Base-by-base conservation (phyloP, 495 filamentous ascomycete genomes). In the Penicillium canescens region DNA sequence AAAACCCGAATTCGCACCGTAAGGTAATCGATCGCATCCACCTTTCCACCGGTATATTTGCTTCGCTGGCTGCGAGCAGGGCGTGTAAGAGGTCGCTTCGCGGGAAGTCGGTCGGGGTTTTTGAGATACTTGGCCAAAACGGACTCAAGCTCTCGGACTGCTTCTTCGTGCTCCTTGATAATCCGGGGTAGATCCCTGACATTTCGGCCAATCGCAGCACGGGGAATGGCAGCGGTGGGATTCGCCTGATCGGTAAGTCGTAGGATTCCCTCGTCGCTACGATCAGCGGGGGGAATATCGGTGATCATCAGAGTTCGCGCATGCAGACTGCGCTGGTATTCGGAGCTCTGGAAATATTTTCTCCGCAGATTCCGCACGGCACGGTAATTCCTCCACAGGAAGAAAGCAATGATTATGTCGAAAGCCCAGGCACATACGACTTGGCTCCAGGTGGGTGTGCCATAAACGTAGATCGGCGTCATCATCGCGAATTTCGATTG, bases 21-120 rank as follows among this genome's bases (percentile, higher is more conserved):
- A 42, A 96, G 78, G 60, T 96, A 97, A 56, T 96, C 90, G 62
- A 98, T 98, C 11, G 95, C 90, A 59, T 98, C 94, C 23, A 98
- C 82, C 63, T 89, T 90, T 14, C 63, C 64, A 31, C 55, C 55
- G 3, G 63, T 63, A 10, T 68, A 56, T 20, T 75, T 71, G 18
- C 45, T 58, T 49, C 87, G 84, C 21, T 85, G 82, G 41, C 82
- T 86, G 59, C 90, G 88, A 10, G 88, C 86, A 4, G 89, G 90
- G 45, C 78, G 82, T 72, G 92, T 93, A 7, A 80, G 80, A 9
- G 95, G 94, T 48, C 95, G 79, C n/a, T 80, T 82, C 0, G 86
- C 52, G 0, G 95, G 94, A 2, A 98, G 79, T 43, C 85, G 83
- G 57, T 92, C 79, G 0, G 94, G 95, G 50, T 93, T 84, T 65